phyloP scores from a whole-genome alignment of 805 yeast genomes.

The Blastobotrys robertii region DNA sequence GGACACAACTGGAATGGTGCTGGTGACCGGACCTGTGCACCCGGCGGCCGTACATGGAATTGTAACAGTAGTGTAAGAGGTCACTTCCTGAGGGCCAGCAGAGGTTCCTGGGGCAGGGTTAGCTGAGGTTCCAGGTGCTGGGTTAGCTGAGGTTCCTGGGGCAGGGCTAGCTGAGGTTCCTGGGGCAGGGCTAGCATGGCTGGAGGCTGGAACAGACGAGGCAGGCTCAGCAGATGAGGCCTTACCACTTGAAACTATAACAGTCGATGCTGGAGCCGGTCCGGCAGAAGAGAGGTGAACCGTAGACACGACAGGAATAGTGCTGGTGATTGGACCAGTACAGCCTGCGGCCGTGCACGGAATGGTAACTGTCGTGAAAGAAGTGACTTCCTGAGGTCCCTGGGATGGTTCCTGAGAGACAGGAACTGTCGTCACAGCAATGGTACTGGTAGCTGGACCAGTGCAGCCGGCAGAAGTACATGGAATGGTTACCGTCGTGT shows the following conservation, averaged over 20 bases:
- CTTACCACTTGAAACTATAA: too few species aligned
- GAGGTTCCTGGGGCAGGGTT: neutral
- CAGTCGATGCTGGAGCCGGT: neutral
- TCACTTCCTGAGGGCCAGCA: neutral
- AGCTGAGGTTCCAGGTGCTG: neutral
- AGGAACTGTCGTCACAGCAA: neutral
- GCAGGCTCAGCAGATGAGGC: too few species aligned
- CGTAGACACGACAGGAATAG: neutral
- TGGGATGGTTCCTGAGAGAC: neutral
- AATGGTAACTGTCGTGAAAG: conserved; percentile 4
- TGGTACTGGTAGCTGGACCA: neutral
- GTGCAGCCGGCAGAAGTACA: conserved; percentile 2
- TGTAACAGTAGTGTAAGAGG: conserved; percentile 1
- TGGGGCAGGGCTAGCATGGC: neutral
- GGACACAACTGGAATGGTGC: neutral
- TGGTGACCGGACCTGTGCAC: neutral
- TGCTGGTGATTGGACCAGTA: neutral
- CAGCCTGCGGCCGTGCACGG: conserved; percentile 8
- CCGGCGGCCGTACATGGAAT: conserved; percentile 3
- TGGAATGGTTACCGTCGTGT: conserved; percentile 7
- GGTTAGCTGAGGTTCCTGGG: neutral
- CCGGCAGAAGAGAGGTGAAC: conserved; percentile 3
- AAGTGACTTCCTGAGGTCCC: neutral
- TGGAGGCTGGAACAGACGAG: neutral
- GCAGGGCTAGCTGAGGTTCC: neutral